Conservation (phyloP, 331 rosid genomes). For the Rosa hybrid region DNA sequence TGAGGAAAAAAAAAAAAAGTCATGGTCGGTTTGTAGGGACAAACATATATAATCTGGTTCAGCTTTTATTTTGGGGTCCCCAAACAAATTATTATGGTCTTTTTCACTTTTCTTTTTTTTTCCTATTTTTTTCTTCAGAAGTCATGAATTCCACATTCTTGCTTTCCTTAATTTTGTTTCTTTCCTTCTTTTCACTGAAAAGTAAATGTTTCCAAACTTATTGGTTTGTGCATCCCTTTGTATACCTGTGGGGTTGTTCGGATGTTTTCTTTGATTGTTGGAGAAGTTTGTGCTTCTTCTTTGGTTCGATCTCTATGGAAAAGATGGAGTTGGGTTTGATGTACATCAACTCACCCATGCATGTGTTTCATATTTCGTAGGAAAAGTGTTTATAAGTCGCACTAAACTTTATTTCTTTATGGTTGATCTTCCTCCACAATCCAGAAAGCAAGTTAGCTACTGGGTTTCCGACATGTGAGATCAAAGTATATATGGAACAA, state of each 20-base stretch:
- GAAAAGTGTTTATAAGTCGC: neutral
- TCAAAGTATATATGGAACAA: neutral
- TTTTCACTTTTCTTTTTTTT: neutral
- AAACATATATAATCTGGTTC: neutral
- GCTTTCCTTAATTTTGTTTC: neutral
- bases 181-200: neutral
- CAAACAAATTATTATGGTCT: neutral
- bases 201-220: slow-evolving; percentile 2
- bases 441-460: neutral
- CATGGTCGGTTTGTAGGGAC: slow-evolving; percentile 11
- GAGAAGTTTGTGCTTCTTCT: neutral
- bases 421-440: neutral
- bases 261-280: neutral
- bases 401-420: neutral
- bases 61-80: slow-evolving; percentile 15
- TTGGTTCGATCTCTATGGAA: neutral
- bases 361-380: neutral
- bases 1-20: neutral
- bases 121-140: neutral
- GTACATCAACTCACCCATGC: neutral
- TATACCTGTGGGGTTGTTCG: neutral
- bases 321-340: neutral
- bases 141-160: slow-evolving; percentile 5
- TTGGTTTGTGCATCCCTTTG: neutral
- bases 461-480: neutral